phyloP scores from a whole-genome alignment of 106 monocot genomes.

The Alisma plantagoaquatica region DNA sequence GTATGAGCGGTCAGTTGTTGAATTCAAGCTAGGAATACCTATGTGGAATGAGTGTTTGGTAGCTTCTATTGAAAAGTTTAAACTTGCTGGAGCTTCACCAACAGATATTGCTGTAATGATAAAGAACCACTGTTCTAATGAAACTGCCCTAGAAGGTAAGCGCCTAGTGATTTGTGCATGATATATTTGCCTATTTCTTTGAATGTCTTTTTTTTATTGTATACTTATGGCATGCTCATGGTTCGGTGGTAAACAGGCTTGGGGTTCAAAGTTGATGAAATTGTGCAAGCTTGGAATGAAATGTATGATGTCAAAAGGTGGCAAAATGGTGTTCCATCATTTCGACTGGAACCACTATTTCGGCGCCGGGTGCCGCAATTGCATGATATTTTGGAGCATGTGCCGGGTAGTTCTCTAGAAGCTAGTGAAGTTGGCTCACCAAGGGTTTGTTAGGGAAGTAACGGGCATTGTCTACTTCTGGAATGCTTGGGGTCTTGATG shows the following conservation, averaged over 20 bases:
- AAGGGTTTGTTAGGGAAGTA: not conserved
- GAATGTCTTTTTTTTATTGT: not conserved
- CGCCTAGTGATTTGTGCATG: not conserved
- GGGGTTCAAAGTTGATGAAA: slow-evolving; percentile 83
- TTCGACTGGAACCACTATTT: slow-evolving; percentile 69
- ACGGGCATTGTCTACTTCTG: no score
- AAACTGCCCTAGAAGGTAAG: slow-evolving; percentile 76
- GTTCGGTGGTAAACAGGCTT: slow-evolving; percentile 43
- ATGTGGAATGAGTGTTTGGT: slow-evolving; percentile 68
- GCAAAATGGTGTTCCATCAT: slow-evolving; percentile 54
- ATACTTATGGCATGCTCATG: not conserved
- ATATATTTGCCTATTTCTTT: not conserved
- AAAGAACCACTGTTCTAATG: slow-evolving; percentile 79
- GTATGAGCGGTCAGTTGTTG: slow-evolving; percentile 83
- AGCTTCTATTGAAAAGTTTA: slow-evolving; percentile 82
- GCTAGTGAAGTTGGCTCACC: not conserved
- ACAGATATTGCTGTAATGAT: slow-evolving; percentile 83
- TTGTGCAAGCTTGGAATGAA: slow-evolving; percentile 95
- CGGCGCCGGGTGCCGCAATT: slow-evolving; percentile 52
- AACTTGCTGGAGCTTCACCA: slow-evolving; percentile 55
- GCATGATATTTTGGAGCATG: slow-evolving; percentile 59
- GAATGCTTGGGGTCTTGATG: no score
- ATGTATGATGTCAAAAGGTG: slow-evolving; percentile 93
- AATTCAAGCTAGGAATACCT: slow-evolving; percentile 65
- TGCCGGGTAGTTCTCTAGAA: slow-evolving; percentile 11